Conservation (phyloP, 345 rosid species). For the Hypericum perforatum region DNA sequence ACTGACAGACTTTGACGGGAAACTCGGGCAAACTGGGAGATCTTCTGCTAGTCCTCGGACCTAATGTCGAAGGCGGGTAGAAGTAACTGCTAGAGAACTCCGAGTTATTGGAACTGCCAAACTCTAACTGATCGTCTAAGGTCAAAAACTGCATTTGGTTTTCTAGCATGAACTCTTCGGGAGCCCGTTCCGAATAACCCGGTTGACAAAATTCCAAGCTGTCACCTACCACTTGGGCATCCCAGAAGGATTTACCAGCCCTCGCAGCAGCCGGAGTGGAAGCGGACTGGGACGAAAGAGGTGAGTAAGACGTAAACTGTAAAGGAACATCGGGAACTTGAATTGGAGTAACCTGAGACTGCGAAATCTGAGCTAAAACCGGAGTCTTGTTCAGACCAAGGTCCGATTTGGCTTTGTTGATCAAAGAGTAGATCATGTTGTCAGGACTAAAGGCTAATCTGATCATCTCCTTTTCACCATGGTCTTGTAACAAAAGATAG, state of each 20-base stretch:
- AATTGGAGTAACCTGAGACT: constrained; percentile 17
- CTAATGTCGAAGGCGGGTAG: constrained; percentile 33
- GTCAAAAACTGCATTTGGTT: constrained; percentile 43
- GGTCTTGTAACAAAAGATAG: constrained; percentile 7
- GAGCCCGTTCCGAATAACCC: constrained; percentile 22
- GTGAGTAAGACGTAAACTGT: constrained; percentile 30
- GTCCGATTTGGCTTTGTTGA: constrained; percentile 6
- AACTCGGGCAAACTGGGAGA: constrained; percentile 79
- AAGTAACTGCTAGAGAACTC: constrained; percentile 40
- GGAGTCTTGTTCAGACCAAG: constrained; percentile 17
- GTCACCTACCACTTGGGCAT: constrained; percentile 19
- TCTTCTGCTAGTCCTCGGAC: constrained; percentile 47
- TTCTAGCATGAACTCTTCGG: constrained; percentile 31
- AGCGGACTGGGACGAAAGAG: constrained; percentile 16
- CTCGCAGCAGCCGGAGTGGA: constrained; percentile 33
- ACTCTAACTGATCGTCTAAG: constrained; percentile 41
- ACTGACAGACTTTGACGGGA: constrained; percentile 78
- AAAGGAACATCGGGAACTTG: constrained; percentile 28
- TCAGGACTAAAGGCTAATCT: constrained; percentile 7
- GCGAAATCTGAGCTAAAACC: constrained; percentile 22
- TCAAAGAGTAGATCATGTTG: not conserved
- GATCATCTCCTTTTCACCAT: constrained; percentile 7
- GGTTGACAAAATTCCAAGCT: no score
- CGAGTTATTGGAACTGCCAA: constrained; percentile 23
- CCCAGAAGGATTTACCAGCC: constrained; percentile 38